Evolutionary conservation across 441 rosid species (phyloP).

Genomic region (Raphanus hybrid): DNA sequence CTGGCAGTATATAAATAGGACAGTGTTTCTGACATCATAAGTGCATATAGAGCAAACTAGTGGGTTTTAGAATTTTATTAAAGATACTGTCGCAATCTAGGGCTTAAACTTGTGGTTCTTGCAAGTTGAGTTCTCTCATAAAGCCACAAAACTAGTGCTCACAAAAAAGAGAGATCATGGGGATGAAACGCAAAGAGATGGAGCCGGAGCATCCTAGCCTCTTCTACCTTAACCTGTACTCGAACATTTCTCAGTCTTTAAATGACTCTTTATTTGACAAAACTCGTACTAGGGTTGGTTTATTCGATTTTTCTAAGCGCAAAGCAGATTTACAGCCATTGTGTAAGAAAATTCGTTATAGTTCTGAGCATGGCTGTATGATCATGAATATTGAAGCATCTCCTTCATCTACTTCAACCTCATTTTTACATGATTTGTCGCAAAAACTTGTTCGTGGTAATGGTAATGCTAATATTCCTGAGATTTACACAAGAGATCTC

Average conservation of each 20-base stretch:
- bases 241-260: background rate
- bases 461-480: constrained; percentile 1
- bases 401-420: constrained; percentile 12
- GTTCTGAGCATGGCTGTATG: constrained; percentile 36
- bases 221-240: background rate
- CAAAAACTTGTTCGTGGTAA: constrained; percentile 7
- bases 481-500: constrained; percentile 35
- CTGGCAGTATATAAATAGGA: constrained; percentile 1
- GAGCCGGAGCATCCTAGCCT: constrained; percentile 1
- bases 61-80: background rate
- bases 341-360: constrained; percentile 24
- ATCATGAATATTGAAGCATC: background rate
- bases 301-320: background rate
- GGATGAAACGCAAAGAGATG: constrained; percentile 22
- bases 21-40: constrained; percentile 13
- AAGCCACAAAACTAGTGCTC: background rate
- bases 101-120: constrained; percentile 1
- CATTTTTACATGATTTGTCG: constrained; percentile 23
- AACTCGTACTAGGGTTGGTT: background rate
- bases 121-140: background rate
- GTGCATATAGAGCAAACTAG: constrained; percentile 20
- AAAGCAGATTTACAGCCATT: constrained; percentile 4
- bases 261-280: background rate
- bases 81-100: background rate
- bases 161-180: background rate